These are phyloP conservation scores for Lentinula raphanica DNA, from an alignment of 768 basidiomycete genomes.

Conservation along the genomic window DNA sequence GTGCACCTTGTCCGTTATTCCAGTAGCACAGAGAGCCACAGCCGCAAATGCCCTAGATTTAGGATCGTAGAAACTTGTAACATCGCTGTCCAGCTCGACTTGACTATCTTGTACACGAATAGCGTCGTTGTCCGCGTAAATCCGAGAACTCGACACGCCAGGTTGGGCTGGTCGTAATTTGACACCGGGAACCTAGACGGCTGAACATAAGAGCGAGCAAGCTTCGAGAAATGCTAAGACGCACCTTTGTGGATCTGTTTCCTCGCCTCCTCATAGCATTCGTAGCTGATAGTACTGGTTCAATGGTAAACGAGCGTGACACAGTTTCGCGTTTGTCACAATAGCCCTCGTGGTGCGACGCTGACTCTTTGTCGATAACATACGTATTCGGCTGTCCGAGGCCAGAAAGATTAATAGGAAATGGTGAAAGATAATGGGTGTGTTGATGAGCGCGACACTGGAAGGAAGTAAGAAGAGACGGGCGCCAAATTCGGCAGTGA, in stretches of 20 bases:
- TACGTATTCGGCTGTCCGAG: too few relatives aligned
- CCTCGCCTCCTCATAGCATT: slow-evolving; percentile 3
- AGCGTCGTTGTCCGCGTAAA: slow-evolving; percentile 21
- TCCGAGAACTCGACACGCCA: slow-evolving; percentile 23
- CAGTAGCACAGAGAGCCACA: slow-evolving; percentile 69
- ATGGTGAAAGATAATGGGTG: too few relatives aligned
- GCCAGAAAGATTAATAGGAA: too few relatives aligned
- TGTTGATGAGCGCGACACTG: too few relatives aligned
- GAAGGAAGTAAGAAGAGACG: too few relatives aligned
- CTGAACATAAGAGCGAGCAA: too few relatives aligned
- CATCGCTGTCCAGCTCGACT: slow-evolving; percentile 38
- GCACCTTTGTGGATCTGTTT: slow-evolving; percentile 2
- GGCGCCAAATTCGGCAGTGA: too few relatives aligned
- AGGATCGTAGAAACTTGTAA: slow-evolving; percentile 37
- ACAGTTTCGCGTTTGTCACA: not conserved
- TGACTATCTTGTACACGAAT: slow-evolving; percentile 45
- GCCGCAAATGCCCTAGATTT: slow-evolving; percentile 67
- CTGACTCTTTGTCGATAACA: slow-evolving; percentile 62
- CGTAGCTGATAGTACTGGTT: not conserved
- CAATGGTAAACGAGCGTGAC: not conserved
- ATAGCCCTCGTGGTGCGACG: not conserved
- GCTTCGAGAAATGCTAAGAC: too few relatives aligned
- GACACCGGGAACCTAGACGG: slow-evolving; percentile 69
- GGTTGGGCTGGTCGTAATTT: slow-evolving; percentile 65
- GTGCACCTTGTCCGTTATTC: slow-evolving; percentile 67